Evolutionary conservation across 2,329 filamentous ascomycete species (phyloP).

Genomic region (Penicillium thymicola): DNA sequence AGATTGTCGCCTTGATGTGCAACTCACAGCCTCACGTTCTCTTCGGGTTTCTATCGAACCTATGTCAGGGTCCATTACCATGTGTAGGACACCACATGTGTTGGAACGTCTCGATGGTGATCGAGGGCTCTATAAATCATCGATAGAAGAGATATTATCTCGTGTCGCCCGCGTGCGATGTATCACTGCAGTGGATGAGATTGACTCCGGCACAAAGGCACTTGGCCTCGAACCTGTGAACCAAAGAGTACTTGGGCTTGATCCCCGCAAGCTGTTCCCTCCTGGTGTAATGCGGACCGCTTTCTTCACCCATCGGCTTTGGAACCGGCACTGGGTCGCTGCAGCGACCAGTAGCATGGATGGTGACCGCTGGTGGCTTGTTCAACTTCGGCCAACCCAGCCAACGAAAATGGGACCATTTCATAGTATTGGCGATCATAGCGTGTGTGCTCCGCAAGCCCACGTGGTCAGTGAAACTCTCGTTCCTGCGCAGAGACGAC

Average conservation of each 20-base stretch:
- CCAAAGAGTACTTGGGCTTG: conserved; percentile 35
- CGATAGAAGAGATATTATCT: conserved; percentile 39
- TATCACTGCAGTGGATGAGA: conserved; percentile 39
- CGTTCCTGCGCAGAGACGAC: conserved; percentile 17
- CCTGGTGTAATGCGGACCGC: conserved; percentile 61
- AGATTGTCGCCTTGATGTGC: conserved; percentile 65
- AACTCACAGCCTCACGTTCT: conserved; percentile 62
- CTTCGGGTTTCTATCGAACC: conserved; percentile 69
- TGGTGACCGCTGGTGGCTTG: conserved; percentile 76
- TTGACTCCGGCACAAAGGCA: conserved; percentile 35
- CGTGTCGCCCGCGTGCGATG: conserved; percentile 40
- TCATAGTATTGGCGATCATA: conserved; percentile 10
- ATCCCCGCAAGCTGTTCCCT: conserved; percentile 60
- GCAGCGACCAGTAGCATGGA: conserved; percentile 66
- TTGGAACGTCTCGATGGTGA: conserved; percentile 59
- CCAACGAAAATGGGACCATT: conserved; percentile 7
- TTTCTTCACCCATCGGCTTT: conserved; percentile 55
- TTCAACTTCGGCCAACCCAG: conserved; percentile 39
- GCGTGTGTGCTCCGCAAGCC: conserved; percentile 23
- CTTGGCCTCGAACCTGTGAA: conserved; percentile 40
- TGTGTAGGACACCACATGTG: conserved; percentile 62
- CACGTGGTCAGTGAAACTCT: conserved; percentile 32
- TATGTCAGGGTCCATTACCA: conserved; percentile 70
- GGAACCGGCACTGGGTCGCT: conserved; percentile 69
- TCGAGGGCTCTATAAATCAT: conserved; percentile 56